A percentile compares a stretch with the other conserved stretches of the same genome.
These are phyloP conservation scores for Fraxinus americana DNA, from an alignment of 257 asterid genomes.

Conservation along the genomic window DNA sequence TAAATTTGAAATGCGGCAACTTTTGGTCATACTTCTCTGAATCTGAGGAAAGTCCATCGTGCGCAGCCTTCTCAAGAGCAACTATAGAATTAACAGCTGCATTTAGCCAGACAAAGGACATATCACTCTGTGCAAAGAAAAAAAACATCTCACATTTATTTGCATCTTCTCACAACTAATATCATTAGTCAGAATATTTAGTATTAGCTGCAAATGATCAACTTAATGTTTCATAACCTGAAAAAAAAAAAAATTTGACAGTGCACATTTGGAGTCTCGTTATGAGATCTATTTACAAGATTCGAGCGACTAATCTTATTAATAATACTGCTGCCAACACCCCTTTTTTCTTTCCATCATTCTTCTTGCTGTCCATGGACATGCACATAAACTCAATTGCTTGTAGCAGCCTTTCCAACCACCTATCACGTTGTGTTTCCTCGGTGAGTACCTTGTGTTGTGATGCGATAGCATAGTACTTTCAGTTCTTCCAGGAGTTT, in stretches of 20 bases:
- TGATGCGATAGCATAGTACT: no score
- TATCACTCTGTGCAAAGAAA: slow-evolving; percentile 38
- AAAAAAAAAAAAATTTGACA: background rate
- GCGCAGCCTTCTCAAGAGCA: slow-evolving; percentile 76
- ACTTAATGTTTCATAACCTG: slow-evolving; percentile 13
- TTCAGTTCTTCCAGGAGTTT: no score
- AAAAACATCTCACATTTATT: slow-evolving; percentile 10
- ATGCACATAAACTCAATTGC: slow-evolving; percentile 50
- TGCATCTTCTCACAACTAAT: background rate
- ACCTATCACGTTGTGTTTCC: no score
- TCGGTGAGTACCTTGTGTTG: no score
- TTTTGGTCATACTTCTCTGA: slow-evolving; percentile 75
- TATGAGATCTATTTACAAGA: slow-evolving; percentile 35
- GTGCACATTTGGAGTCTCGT: slow-evolving; percentile 39
- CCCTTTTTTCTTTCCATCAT: slow-evolving; percentile 38
- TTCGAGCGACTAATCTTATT: slow-evolving; percentile 10
- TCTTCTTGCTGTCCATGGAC: slow-evolving; percentile 33
- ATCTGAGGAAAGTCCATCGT: slow-evolving; percentile 55
- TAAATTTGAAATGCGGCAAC: slow-evolving; percentile 71
- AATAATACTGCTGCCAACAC: no score
- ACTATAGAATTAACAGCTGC: slow-evolving; percentile 58
- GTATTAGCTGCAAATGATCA: no score
- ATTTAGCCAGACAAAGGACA: slow-evolving; percentile 63
- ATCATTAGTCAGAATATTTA: background rate
- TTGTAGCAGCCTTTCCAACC: no score